phyloP scores from a whole-genome alignment of 2,329 filamentous ascomycete genomes.

The Aspergillus tamarii region DNA sequence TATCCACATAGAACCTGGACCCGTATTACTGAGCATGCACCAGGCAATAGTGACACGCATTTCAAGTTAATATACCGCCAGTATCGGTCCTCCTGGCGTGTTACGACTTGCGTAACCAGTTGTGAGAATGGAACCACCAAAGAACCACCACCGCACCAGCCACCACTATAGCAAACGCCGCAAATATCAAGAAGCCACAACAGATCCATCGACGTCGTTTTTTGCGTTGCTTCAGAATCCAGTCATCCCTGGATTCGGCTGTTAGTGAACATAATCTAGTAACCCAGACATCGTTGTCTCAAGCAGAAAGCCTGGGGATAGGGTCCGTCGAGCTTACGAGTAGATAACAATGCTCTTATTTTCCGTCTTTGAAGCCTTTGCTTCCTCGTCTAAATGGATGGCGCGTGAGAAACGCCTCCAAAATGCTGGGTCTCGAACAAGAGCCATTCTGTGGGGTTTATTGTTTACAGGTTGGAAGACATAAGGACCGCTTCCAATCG shows the following conservation, averaged over 20 bases:
- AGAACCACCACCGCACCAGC: slow-evolving; percentile 50
- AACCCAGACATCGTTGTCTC: neutral
- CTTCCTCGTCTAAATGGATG: slow-evolving; percentile 59
- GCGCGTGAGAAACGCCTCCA: slow-evolving; percentile 64
- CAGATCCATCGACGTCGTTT: slow-evolving; percentile 50
- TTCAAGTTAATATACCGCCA: neutral
- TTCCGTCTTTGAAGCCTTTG: slow-evolving; percentile 24
- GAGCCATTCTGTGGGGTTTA: slow-evolving; percentile 44
- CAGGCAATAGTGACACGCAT: neutral
- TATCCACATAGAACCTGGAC: neutral
- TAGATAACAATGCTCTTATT: slow-evolving; percentile 22
- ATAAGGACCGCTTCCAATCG: neutral
- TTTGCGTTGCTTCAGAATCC: slow-evolving; percentile 58
- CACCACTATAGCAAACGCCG: slow-evolving; percentile 40
- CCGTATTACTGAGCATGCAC: too few relatives aligned
- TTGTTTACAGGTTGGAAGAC: slow-evolving; percentile 6
- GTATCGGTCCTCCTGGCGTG: neutral
- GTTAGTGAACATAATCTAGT: neutral
- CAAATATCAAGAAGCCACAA: slow-evolving; percentile 40
- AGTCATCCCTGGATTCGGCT: slow-evolving; percentile 45
- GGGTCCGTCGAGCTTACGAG: slow-evolving; percentile 23
- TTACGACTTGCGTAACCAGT: slow-evolving; percentile 31
- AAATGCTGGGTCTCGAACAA: slow-evolving; percentile 60
- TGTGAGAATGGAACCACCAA: slow-evolving; percentile 45
- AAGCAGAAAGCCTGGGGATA: neutral